These are phyloP conservation scores for Pseudomassariella vexata DNA, from an alignment of 2,329 filamentous ascomycete genomes.

Conservation along the genomic window DNA sequence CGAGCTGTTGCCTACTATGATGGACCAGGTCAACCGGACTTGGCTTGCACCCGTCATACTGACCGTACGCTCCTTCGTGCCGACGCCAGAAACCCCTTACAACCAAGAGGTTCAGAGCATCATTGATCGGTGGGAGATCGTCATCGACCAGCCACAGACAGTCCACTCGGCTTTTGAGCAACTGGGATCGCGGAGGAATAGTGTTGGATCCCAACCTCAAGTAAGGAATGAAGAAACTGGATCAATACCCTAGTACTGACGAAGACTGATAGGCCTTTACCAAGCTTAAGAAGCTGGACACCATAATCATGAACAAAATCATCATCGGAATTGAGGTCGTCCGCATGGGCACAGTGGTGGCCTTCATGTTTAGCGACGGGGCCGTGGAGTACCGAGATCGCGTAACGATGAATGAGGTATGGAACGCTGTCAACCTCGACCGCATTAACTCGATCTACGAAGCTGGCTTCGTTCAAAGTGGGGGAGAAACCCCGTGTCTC, in stretches of 20 bases:
- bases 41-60: conserved; percentile 58
- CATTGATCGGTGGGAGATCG: conserved; percentile 76
- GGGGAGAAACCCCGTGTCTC: conserved; percentile 41
- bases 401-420: conserved; percentile 63
- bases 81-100: conserved; percentile 47
- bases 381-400: conserved; percentile 76
- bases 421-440: conserved; percentile 56
- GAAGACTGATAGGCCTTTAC: conserved; percentile 12
- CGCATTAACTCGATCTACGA: conserved; percentile 68
- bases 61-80: conserved; percentile 63
- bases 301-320: conserved; percentile 64
- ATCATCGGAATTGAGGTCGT: conserved; percentile 63
- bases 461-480: conserved; percentile 68
- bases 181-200: conserved; percentile 58
- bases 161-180: conserved; percentile 76
- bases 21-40: conserved; percentile 53
- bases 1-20: conserved; percentile 63
- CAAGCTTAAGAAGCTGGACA: conserved; percentile 57
- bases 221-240: conserved; percentile 9
- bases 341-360: conserved; percentile 66
- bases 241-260: conserved; percentile 9
- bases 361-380: conserved; percentile 73
- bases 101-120: conserved; percentile 65
- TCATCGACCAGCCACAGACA: conserved; percentile 58
- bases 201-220: conserved; percentile 22